Base-by-base conservation (phyloP, 257 asterid genomes). In the Lycium barbarum region DNA sequence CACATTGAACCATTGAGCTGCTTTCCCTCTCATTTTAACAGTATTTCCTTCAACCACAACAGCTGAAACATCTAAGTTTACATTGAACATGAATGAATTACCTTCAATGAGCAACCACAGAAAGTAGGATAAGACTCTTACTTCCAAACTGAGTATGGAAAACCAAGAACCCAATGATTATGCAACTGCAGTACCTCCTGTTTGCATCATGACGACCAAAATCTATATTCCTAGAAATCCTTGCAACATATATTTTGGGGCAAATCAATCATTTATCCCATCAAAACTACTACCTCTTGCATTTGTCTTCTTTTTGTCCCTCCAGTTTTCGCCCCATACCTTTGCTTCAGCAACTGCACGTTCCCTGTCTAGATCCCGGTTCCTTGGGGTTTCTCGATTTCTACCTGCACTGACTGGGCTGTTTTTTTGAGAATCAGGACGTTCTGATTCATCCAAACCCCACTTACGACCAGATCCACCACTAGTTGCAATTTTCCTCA, bases 291-390 rank as follows among this genome's bases (percentile, higher is more conserved):
- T 92, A 43, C 93, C 93, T 73, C 51, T 83, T 33, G 86, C 89
- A 66, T 86, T 87, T 6, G 83, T 86, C 62, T 84, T 88, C 90
- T 90, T 92, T 59, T 88, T 89, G 68, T 90, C 98, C 85, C 98
- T 91, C 97, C 94, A 91, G 81, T 91, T 93, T 88, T 92, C 98
- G 0, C 98, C 98, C 99, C 98, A 96, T 47, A 96, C 97, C 88
- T 93, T 96, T 0, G 99, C 99, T 89, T 91, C 90, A 3, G 99
- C 98, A 84, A 96, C 98, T 1, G 96, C 97, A 0, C 97, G 94
- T 80, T 95, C 98, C 78, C 98, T 89, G 54, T 95, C 97, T 45
- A 93, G 63, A 84, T 91, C 98, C 11, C 97, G 88, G 72, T 92
- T 93, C 90, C 91, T 93, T 11, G 89, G 93, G 53, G 92, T 88